Evolutionary conservation across 495 filamentous ascomycete species (phyloP).

Genomic region (Oidiodendron maius): DNA sequence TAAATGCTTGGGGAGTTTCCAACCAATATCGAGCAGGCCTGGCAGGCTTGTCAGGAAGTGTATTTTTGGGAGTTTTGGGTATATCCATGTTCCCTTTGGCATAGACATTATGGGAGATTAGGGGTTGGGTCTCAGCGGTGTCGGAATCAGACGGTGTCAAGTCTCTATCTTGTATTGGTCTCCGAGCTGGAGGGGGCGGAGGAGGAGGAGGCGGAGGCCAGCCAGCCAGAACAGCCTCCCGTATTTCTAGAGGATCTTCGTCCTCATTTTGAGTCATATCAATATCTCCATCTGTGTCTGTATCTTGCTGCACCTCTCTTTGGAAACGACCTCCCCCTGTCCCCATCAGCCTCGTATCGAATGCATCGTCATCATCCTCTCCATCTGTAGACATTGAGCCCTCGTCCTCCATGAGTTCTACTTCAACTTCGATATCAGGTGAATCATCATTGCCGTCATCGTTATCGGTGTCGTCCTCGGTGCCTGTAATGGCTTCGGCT

Average conservation of each 20-base stretch:
- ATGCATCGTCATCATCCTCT: conserved; percentile 44
- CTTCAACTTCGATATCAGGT: conserved; percentile 27
- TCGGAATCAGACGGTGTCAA: conserved; percentile 56
- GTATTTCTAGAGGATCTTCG: conserved; percentile 44
- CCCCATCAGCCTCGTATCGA: conserved; percentile 22
- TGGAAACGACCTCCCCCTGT: conserved; percentile 22
- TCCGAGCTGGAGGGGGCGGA: conserved; percentile 43
- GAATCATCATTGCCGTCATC: conserved; percentile 23
- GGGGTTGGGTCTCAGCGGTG: conserved; percentile 41
- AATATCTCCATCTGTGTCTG: conserved; percentile 52
- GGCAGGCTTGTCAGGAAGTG: conserved; percentile 44
- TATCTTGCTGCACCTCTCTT: conserved; percentile 20
- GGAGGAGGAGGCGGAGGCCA: conserved; percentile 57
- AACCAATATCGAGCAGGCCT: conserved; percentile 65
- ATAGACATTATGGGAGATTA: conserved; percentile 49
- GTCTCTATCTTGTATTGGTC: conserved; percentile 39
- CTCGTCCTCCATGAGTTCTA: conserved; percentile 34
- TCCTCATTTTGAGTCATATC: conserved; percentile 39
- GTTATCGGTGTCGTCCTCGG: conserved; percentile 39
- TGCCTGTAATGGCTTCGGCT: conserved; percentile 33
- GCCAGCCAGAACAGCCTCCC: conserved; percentile 63
- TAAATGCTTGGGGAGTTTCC: conserved; percentile 63
- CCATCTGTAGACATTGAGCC: conserved; percentile 32
- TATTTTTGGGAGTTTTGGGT: conserved; percentile 44
- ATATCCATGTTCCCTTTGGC: conserved; percentile 49